A percentile compares a stretch with the other conserved stretches of the same genome.
Evolutionary conservation across 768 basidiomycete species (phyloP).

Genomic region (Boletus subparvulus): DNA sequence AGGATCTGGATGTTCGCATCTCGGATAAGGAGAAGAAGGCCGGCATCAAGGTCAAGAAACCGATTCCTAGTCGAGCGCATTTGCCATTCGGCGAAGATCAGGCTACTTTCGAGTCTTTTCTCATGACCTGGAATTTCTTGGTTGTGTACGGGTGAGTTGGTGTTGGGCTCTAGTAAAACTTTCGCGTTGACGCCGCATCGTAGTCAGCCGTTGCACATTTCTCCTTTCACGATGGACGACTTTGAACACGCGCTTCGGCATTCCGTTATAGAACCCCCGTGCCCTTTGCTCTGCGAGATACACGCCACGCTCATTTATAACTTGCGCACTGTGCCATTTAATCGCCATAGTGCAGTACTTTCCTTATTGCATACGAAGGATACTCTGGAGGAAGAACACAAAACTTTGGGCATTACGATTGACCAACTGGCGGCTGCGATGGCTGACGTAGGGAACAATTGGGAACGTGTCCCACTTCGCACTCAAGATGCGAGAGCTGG

Average conservation of each 20-base stretch:
- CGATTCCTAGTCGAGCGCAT: constrained; percentile 56
- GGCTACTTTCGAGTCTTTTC: constrained; percentile 74
- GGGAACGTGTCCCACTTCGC: constrained; percentile 77
- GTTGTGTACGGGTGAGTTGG: constrained; percentile 83
- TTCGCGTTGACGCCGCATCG: constrained; percentile 7
- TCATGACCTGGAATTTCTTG: constrained; percentile 93
- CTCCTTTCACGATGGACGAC: constrained; percentile 90
- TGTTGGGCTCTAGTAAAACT: not conserved
- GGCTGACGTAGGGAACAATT: constrained; percentile 82
- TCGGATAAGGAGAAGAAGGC: constrained; percentile 82
- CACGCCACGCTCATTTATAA: constrained; percentile 89
- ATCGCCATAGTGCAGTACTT: constrained; percentile 70
- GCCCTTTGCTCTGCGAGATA: constrained; percentile 79
- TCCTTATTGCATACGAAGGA: constrained; percentile 51
- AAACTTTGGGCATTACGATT: constrained; percentile 54
- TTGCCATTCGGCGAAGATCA: constrained; percentile 70
- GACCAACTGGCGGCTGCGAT: constrained; percentile 66
- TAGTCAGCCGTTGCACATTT: constrained; percentile 86
- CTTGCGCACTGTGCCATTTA: constrained; percentile 77
- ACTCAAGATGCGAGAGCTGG: constrained; percentile 73
- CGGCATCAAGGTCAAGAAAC: constrained; percentile 66
- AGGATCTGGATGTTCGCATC: constrained; percentile 82
- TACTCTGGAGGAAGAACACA: constrained; percentile 43
- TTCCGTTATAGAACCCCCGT: constrained; percentile 62
- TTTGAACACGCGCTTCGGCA: constrained; percentile 87